Conservation (phyloP, 192 early-diverging fungal genomes). For the Rhizophagus sp. region DNA sequence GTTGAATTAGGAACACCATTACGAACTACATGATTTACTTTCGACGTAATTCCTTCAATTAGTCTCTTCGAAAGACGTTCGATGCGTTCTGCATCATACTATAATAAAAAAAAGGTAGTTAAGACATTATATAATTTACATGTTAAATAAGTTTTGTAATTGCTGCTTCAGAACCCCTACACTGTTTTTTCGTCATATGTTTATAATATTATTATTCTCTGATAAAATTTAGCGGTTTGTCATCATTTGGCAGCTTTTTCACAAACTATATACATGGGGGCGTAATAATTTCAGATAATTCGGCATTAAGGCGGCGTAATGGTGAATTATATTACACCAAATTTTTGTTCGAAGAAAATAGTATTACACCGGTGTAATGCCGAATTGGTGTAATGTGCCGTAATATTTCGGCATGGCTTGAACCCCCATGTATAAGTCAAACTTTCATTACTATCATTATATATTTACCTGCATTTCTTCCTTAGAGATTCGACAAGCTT, state of each 20-base stretch:
- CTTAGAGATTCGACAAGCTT: slow-evolving; percentile 75
- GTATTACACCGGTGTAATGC: too few species aligned
- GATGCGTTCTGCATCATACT: slow-evolving; percentile 81
- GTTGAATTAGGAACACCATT: slow-evolving; percentile 81
- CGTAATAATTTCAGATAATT: too few species aligned
- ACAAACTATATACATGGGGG: too few species aligned
- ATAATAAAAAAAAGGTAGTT: not conserved
- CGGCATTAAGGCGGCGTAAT: too few species aligned
- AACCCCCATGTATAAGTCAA: too few species aligned
- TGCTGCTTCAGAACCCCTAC: slow-evolving; percentile 20
- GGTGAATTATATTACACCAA: too few species aligned
- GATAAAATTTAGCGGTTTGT: not conserved
- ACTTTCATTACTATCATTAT: too few species aligned
- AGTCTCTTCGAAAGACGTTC: slow-evolving; percentile 73
- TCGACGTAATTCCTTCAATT: slow-evolving; percentile 75
- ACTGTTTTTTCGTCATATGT: not conserved
- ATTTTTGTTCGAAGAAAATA: too few species aligned
- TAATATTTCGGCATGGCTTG: too few species aligned
- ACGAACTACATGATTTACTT: slow-evolving; percentile 80
- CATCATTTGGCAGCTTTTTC: not conserved
- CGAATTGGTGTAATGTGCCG: too few species aligned
- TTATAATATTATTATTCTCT: not conserved
- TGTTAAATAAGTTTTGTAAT: not conserved
- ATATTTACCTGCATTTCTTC: slow-evolving; percentile 77
- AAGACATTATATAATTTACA: slow-evolving; percentile 10